Percentiles rank a stretch among this genome's conserved stretches.
phyloP scores from a whole-genome alignment of 23 red algal species.

The Gracilariopsis chorda region DNA sequence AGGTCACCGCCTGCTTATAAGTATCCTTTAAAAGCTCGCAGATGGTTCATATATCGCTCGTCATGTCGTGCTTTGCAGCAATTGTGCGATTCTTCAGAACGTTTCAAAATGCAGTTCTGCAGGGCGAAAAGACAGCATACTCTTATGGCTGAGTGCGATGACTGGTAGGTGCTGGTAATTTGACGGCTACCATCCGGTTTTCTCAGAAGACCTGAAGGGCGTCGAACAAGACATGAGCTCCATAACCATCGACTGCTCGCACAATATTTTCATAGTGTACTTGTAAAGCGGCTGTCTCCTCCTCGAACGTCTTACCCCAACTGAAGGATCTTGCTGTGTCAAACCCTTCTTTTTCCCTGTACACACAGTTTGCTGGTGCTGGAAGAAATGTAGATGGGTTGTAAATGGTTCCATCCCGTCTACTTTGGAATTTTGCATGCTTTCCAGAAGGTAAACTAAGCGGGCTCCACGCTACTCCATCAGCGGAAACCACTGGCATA shows the following conservation, averaged over 20 bases:
- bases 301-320: background rate
- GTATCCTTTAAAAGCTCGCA: background rate
- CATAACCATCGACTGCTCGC: background rate
- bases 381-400: background rate
- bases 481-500: background rate
- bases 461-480: background rate
- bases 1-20: background rate
- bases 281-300: background rate
- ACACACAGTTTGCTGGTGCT: background rate
- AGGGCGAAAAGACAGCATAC: background rate
- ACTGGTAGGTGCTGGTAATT: background rate
- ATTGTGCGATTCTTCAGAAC: background rate
- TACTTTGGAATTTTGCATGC: background rate
- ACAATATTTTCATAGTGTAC: background rate
- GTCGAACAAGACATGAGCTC: background rate
- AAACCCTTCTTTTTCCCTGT: background rate
- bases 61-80: background rate
- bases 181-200: background rate
- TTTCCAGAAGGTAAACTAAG: background rate
- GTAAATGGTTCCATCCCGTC: background rate
- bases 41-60: background rate
- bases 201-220: background rate
- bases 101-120: background rate
- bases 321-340: background rate
- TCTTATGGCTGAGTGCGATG: background rate